Percentiles rank a stretch among this genome's conserved stretches.
Conservation (phyloP, 1,284 basidiomycete species). For the Ganoderma boninense region DNA sequence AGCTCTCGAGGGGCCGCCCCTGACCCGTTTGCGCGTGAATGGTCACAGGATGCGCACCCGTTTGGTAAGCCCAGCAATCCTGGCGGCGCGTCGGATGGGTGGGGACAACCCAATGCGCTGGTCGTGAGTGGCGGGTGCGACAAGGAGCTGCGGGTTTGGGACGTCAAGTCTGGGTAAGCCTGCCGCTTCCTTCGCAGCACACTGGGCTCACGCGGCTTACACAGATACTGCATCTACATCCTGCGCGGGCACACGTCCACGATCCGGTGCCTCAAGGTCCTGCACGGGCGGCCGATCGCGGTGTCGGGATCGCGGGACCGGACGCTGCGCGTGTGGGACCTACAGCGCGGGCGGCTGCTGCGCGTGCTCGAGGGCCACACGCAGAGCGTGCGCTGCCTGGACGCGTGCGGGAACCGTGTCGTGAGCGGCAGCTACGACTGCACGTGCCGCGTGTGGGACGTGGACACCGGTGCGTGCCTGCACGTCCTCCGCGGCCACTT, state of each 20-base stretch:
- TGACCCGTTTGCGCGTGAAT: conserved; percentile 27
- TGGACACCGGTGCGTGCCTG: conserved; percentile 85
- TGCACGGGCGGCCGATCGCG: conserved; percentile 89
- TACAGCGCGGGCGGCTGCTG: conserved; percentile 78
- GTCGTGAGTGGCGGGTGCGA: conserved; percentile 96
- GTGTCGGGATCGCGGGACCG: conserved; percentile 91
- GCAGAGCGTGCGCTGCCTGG: conserved; percentile 88
- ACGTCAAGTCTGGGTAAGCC: conserved; percentile 79
- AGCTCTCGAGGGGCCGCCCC: conserved; percentile 16
- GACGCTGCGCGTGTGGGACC: conserved; percentile 93
- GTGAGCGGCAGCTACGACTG: conserved; percentile 93
- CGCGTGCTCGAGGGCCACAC: conserved; percentile 84
- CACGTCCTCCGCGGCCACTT: conserved; percentile 90
- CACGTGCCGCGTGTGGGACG: conserved; percentile 75
- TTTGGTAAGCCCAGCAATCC: conserved; percentile 62
- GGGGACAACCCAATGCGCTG: conserved; percentile 72
- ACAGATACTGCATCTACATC: conserved; percentile 80
- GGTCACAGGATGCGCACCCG: conserved; percentile 34
- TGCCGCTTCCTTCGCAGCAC: not conserved
- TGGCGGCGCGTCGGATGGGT: conserved; percentile 71
- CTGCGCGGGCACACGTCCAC: conserved; percentile 91
- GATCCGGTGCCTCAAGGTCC: conserved; percentile 89
- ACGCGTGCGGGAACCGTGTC: conserved; percentile 82
- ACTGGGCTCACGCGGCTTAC: not conserved
- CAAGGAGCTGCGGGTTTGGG: conserved; percentile 91